Evolutionary conservation across 116 monocot species (phyloP).

Genomic region (Trichopus zeylanicus): DNA sequence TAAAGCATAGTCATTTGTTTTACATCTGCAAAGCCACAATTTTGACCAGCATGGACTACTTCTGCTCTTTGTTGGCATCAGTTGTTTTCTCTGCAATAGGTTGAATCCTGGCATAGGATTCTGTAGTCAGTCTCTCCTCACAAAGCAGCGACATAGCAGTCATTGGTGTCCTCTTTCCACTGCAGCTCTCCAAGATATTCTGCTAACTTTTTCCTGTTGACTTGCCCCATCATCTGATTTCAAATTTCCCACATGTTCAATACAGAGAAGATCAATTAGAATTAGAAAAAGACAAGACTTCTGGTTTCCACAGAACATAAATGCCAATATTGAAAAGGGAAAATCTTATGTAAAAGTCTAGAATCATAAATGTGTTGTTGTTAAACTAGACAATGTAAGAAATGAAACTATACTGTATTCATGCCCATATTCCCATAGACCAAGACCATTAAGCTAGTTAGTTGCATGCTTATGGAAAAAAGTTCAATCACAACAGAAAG

Average conservation of each 20-base stretch:
- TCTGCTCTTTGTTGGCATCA: constrained; percentile 6
- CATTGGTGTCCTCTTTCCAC: constrained; percentile 89
- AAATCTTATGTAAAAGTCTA: neutral
- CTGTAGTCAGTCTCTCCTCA: constrained; percentile 83
- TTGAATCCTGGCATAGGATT: constrained; percentile 82
- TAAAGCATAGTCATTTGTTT: too few relatives aligned
- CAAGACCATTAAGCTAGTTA: too few relatives aligned
- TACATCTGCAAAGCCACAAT: neutral
- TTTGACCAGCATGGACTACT: neutral
- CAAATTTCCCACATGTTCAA: neutral
- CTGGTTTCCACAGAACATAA: too few relatives aligned
- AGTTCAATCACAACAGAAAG: too few relatives aligned
- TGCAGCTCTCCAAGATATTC: constrained; percentile 92
- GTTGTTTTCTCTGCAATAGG: constrained; percentile 28
- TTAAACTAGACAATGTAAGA: too few relatives aligned
- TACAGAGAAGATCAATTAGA: too few relatives aligned
- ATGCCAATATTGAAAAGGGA: neutral
- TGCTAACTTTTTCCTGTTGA: constrained; percentile 74
- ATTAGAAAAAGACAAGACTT: neutral
- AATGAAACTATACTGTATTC: too few relatives aligned
- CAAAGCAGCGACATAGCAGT: constrained; percentile 84
- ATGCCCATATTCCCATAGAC: too few relatives aligned
- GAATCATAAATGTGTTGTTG: too few relatives aligned
- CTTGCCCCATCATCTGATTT: constrained; percentile 92
- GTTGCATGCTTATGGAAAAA: too few relatives aligned